Evolutionary conservation across 441 rosid species (phyloP).

Genomic region (Flueggea neowawraea): DNA sequence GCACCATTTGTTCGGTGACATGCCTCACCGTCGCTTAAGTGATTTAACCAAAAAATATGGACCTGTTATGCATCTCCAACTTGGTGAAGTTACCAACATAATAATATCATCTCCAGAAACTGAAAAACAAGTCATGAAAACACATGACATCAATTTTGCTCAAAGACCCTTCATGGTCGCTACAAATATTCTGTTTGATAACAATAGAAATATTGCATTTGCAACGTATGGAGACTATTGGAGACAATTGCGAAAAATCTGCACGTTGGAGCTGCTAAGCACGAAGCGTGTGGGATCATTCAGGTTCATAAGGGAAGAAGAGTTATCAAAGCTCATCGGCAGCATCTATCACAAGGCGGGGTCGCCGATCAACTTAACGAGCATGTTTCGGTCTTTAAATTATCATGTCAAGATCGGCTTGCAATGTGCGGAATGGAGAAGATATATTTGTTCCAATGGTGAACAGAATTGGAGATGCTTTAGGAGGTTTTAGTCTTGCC

Average conservation of each 20-base stretch:
- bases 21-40: too few species aligned
- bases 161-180: conserved; percentile 6
- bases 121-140: conserved; percentile 20
- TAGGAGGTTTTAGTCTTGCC: conserved; percentile 8
- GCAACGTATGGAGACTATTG: conserved; percentile 14
- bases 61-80: too few species aligned
- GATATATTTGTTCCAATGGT: not conserved
- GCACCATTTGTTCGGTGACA: too few species aligned
- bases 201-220: not conserved
- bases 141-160: conserved; percentile 17
- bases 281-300: too few species aligned
- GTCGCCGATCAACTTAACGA: too few species aligned
- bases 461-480: not conserved
- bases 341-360: too few species aligned
- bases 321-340: too few species aligned
- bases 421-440: conserved; percentile 7
- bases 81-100: conserved; percentile 17
- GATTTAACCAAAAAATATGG: too few species aligned
- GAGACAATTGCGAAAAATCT: conserved; percentile 20
- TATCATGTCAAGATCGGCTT: conserved; percentile 10
- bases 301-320: too few species aligned
- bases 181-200: not conserved
- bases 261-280: conserved; percentile 1
- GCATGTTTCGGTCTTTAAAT: not conserved
- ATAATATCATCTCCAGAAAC: conserved; percentile 20